Evolutionary conservation across 306 rosid genomes (phyloP), one percentile per base, ranked within the genome.

Genomic region (Citrullus colocynthis): DNA sequence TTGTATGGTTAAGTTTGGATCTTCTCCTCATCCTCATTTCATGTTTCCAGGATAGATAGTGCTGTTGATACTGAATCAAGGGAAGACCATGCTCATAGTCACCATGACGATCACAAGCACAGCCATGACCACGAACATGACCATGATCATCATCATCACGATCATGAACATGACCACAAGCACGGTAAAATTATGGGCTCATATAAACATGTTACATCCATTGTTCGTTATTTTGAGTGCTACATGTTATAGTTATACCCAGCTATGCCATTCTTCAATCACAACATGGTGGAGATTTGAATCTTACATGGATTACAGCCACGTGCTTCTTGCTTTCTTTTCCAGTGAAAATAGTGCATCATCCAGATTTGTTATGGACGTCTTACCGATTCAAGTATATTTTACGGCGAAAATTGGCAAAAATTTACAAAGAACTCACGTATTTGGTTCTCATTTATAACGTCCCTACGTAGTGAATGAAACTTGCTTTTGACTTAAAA

Each of bases 11-110:
- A 12, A 60, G 52, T 80, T 80, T 84, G 41, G 78, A 57, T 61
- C 72, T 57, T 14, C 65, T 10, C 17, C 4, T 52, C 39, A 12
- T 63, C 61, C 82, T 85, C 49, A 80, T 75, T 58, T 70, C 37
- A 76, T 77, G 54, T 82, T 83, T 55, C 72, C 83, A 92, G 99
- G 93, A 92, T 95, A 82, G 97, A 92, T 88, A 91, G 89, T 45
- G 92, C 89, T 41, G 84, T 95, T 41, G 87, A 78, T 75, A 85
- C 66, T 56, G 93, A 92, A 82, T 85, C 86, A 56, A 86, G 84
- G 82, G 93, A 95, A 75, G 92, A 88, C 51, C 93, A 90, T 37
- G 83, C 84, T 75, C 87, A 86, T 9, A 74, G 70, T 66, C 89
- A 89, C 42, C 73, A 71, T 59, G 86, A 85, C 4, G 79, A 70